Evolutionary conservation across 805 yeast genomes (phyloP), one percentile per base, ranked within the genome.

Genomic region (Barnettozyma siamensis): DNA sequence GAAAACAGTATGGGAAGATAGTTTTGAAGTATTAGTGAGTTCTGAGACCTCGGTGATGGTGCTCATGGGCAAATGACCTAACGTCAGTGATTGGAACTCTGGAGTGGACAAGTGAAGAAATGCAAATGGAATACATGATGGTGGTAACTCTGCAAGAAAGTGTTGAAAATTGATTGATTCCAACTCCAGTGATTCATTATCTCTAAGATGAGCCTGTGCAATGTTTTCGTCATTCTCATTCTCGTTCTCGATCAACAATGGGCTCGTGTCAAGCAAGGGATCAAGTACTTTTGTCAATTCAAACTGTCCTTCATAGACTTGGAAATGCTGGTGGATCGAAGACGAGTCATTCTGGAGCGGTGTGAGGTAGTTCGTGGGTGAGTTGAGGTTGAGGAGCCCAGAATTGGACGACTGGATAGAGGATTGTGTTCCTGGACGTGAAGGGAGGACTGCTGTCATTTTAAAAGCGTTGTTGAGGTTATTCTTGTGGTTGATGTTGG

Each of bases 1-100:
- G 4, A 33, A 27, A 4, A 29, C 23, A n/a, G 38, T 27, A 32
- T 41, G 40, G 2, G 55, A 51, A 0, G 59, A 44, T 12, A 55
- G 42, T 23, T 46, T 42, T 0, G 58, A 53, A 1, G 59, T 52
- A 5, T 39, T 33, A 1, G 58, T 48, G 38, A 30, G 42, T 4
- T 41, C 43, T 13, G 50, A 42, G 10, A 20, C 26, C 7, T 11
- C n/a, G 10, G 10, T 23, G 24, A 9, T 21, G 24, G 24, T 21
- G 24, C 24, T 21, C 24, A 21, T 21, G 24, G 24, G 24, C 9
- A 21, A 9, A 21, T 9, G 24, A 6, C 24, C 24, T 4, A n/a
- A 37, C n/a, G 23, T 43, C 49, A 16, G 47, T 24, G 5, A 26
- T 11, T 26, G 12, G 13, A 38, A 17, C 26, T 43, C 49, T n/a